Conservation (phyloP, 306 rosid species). For the Casuarina glauca region DNA sequence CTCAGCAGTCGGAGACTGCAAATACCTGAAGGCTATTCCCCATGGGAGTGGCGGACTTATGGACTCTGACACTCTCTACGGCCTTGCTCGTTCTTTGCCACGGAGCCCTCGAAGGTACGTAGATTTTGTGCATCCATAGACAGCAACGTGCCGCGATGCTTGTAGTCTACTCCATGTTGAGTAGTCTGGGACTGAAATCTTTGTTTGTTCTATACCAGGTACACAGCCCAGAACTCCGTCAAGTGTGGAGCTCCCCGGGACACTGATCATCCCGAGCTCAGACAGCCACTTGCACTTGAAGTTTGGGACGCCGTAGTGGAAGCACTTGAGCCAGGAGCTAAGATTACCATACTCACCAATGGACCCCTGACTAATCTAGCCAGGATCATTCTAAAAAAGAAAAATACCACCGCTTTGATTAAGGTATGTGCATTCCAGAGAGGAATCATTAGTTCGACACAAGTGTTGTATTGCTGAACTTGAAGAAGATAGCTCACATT, state of each 20-base stretch:
- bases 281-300: slow-evolving; percentile 73
- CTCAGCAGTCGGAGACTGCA: slow-evolving; percentile 65
- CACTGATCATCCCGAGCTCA: slow-evolving; percentile 66
- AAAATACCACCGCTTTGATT: slow-evolving; percentile 52
- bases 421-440: slow-evolving; percentile 43
- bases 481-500: slow-evolving; percentile 8
- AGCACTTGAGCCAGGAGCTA: slow-evolving; percentile 53
- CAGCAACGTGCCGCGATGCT: too few relatives aligned
- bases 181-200: slow-evolving; percentile 6
- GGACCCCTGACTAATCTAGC: slow-evolving; percentile 96
- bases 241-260: slow-evolving; percentile 64
- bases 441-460: background rate
- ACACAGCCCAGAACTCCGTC: slow-evolving; percentile 63
- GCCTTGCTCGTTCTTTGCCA: slow-evolving; percentile 77
- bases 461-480: background rate
- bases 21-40: slow-evolving; percentile 67
- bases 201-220: slow-evolving; percentile 42
- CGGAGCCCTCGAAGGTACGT: slow-evolving; percentile 82
- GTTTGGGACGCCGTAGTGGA: slow-evolving; percentile 66
- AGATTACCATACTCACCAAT: slow-evolving; percentile 75
- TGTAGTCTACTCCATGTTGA: background rate
- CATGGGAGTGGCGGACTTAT: slow-evolving; percentile 81
- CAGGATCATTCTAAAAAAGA: slow-evolving; percentile 44
- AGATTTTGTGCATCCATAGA: too few relatives aligned
- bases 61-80: slow-evolving; percentile 91